These are phyloP conservation scores for Boletus sp. DNA, from an alignment of 1,284 basidiomycete species.

Conservation along the genomic window DNA sequence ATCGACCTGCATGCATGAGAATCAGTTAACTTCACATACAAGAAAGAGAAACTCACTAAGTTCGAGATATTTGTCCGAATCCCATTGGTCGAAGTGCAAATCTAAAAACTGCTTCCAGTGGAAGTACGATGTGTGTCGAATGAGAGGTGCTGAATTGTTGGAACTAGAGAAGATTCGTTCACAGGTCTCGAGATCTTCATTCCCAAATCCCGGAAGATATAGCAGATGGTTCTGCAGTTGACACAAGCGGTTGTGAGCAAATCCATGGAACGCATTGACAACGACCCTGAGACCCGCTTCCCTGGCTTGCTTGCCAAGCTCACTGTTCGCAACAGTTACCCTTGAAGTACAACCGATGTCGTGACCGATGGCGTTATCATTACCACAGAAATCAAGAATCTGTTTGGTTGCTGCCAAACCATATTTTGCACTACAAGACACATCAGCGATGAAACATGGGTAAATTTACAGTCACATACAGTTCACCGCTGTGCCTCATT, in stretches of 20 bases:
- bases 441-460: not conserved
- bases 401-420: not conserved
- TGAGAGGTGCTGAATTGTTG: not conserved
- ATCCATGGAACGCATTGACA: not conserved
- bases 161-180: not conserved
- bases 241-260: not conserved
- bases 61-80: not conserved
- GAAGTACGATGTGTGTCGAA: not conserved
- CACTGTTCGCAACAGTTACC: not conserved
- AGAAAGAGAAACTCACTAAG: not conserved
- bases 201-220: not conserved
- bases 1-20: not conserved
- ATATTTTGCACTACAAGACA: not conserved
- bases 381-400: not conserved
- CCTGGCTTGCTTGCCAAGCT: not conserved
- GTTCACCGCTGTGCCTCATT: not conserved
- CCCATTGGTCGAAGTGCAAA: conserved; percentile 2
- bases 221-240: not conserved
- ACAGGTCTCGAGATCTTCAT: conserved; percentile 1
- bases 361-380: not conserved
- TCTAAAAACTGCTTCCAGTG: not conserved
- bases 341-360: not conserved
- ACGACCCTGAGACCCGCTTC: not conserved
- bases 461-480: not conserved
- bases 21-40: too few relatives aligned